Evolutionary conservation across 2,329 filamentous ascomycete species (phyloP), one percentile per base, ranked within the genome.

Genomic region (Magnaporthiopsis rhizophila): DNA sequence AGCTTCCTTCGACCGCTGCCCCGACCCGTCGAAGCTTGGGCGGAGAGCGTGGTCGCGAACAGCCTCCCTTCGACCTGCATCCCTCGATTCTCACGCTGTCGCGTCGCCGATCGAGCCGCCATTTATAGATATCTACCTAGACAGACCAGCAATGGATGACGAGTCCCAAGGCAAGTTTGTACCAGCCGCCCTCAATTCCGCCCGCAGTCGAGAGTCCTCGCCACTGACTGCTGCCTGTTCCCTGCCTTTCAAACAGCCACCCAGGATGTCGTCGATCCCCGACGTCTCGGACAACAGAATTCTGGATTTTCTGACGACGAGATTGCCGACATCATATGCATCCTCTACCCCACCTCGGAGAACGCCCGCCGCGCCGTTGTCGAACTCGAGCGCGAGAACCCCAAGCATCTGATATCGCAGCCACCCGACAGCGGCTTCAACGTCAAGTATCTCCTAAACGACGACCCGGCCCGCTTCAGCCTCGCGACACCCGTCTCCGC

Each of bases 321-420:
- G 74, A 85, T 95, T 62, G 86, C 91, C 67, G 93, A 97, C 76
- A 91, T 97, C 69, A 86, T 97, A 68, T 96, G 92, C 77, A 87
- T 97, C 65, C 83, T 98, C 34, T 88, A 96, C 69, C 93, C 94
- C 13, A 86, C 86, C 68, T 91, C 92, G 2, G 81, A 86, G 56
- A 83, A 85, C 28, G 91, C 94, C 26, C 87, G 89, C 67, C 80
- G 81, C 67, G 90, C 93, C 69, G 86, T 94, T n/a, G 73, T 76
- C 66, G 74, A 77, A 5, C 77, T 86, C 38, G 82, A 81, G 65
- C 66, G 71, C 59, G 77, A 82, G 65, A 75, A 77, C 67, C 80
- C 78, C 50, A 79, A 77, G 32, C 79, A 83, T 69, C 79, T 83
- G 65, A 77, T 83, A 26, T 79, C 78, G n/a, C 24, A 34, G 30